phyloP scores from a whole-genome alignment of 1,284 basidiomycete species.

The Ustilago esculenta region DNA sequence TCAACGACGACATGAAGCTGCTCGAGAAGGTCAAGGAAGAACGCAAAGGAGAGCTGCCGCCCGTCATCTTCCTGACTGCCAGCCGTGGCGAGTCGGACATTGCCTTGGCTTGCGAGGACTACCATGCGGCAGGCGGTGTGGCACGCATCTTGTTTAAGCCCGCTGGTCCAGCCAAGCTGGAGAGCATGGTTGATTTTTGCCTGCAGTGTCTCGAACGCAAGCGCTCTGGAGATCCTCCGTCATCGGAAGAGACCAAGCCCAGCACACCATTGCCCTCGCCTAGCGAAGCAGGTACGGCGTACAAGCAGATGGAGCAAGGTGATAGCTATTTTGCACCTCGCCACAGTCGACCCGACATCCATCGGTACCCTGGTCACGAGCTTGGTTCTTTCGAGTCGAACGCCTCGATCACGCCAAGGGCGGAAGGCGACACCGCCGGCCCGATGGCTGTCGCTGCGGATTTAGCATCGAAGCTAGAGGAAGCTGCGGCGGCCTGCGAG shows the following conservation, averaged over 20 bases:
- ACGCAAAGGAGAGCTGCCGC: slow-evolving; percentile 69
- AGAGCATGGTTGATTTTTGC: slow-evolving; percentile 77
- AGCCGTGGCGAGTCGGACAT: slow-evolving; percentile 74
- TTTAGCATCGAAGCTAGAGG: neutral
- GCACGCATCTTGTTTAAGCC: slow-evolving; percentile 89
- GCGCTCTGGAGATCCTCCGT: slow-evolving; percentile 41
- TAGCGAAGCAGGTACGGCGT: slow-evolving; percentile 13
- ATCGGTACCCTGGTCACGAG: slow-evolving; percentile 17
- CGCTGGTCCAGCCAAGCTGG: slow-evolving; percentile 81
- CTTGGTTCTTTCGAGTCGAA: slow-evolving; percentile 44
- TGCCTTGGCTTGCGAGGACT: slow-evolving; percentile 75
- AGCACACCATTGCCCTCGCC: slow-evolving; percentile 53
- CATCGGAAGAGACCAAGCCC: slow-evolving; percentile 48
- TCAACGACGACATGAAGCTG: slow-evolving; percentile 80
- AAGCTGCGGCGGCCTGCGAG: neutral
- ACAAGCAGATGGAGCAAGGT: slow-evolving; percentile 30
- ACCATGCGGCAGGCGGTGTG: slow-evolving; percentile 84
- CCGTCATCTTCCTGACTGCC: slow-evolving; percentile 79
- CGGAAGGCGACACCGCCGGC: slow-evolving; percentile 10
- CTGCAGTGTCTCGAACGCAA: slow-evolving; percentile 72
- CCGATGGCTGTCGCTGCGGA: slow-evolving; percentile 1
- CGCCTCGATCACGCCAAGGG: slow-evolving; percentile 23
- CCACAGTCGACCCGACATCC: slow-evolving; percentile 36
- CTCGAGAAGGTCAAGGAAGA: slow-evolving; percentile 66
- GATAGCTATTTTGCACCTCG: slow-evolving; percentile 52